phyloP scores from a whole-genome alignment of 1,284 basidiomycete genomes.

The Cryptococcus sp. region DNA sequence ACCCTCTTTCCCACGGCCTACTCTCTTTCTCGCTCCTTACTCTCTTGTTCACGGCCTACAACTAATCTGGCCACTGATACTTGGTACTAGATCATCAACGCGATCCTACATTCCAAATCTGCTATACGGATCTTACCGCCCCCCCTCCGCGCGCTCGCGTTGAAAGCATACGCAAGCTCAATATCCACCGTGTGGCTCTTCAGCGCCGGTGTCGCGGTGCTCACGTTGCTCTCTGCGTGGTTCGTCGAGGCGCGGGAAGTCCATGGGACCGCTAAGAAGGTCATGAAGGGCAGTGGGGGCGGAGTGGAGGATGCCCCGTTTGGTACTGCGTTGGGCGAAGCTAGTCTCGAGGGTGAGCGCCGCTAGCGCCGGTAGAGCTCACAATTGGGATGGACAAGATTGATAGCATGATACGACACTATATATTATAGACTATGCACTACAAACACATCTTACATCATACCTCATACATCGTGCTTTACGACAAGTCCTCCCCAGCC shows the following conservation, averaged over 20 bases:
- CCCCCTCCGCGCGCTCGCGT: slow-evolving; percentile 26
- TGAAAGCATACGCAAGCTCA: slow-evolving; percentile 46
- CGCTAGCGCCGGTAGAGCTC: not conserved
- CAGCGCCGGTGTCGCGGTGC: slow-evolving; percentile 28
- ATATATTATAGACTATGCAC: too few relatives aligned
- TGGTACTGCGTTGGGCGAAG: slow-evolving; percentile 13
- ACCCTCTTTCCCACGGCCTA: not conserved
- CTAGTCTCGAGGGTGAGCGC: slow-evolving; percentile 12
- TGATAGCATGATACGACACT: too few relatives aligned
- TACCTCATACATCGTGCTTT: not conserved
- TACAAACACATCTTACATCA: too few relatives aligned
- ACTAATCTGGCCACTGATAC: not conserved
- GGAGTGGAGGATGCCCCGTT: slow-evolving; percentile 11
- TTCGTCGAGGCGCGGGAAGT: slow-evolving; percentile 38
- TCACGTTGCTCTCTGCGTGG: slow-evolving; percentile 33
- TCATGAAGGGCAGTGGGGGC: slow-evolving; percentile 2
- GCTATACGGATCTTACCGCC: slow-evolving; percentile 40
- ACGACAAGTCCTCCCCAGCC: slow-evolving; percentile 18
- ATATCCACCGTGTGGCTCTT: slow-evolving; percentile 35
- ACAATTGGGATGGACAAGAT: too few relatives aligned
- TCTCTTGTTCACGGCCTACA: not conserved
- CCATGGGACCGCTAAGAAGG: slow-evolving; percentile 3
- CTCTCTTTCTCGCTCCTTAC: not conserved
- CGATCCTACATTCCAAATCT: slow-evolving; percentile 51
- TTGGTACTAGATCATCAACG: slow-evolving; percentile 34